Base-by-base conservation (phyloP, 164 flowering plant species). In the Magnolia kwangsiensis region DNA sequence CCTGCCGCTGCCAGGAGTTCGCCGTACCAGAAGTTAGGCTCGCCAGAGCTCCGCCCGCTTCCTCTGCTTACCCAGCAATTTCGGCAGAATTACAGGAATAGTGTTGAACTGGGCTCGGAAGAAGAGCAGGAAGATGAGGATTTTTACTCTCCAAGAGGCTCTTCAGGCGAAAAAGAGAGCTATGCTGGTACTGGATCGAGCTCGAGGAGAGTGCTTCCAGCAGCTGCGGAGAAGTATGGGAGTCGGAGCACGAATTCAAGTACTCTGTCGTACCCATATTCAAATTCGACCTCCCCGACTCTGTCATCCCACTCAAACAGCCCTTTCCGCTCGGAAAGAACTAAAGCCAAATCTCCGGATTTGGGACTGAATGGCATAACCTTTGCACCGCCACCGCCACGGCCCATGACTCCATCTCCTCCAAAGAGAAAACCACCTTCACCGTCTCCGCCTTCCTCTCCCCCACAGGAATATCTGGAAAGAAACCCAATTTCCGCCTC, bases 1-100 rank as follows among this genome's bases (percentile, higher is more conserved):
- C 31, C 64, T 27, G 78, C 61, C 24, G 67, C n/a, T 16, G 68
- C 74, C 24, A 67, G 50, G 18, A 74, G 20, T 59, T 72, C 78
- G 51, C 83, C 82, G n/a, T 78, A 83, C 58, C 70, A 82, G 83
- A 89, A 84, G 73, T 19, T 87, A 80, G 88, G 85, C n/a, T 91
- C 95, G 8, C 95, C 95, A 72, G 95, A 88, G 82, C 87, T 91
- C 64, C 87, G 64, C 14, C 95, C 93, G 3, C 83, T 91, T 10
- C 92, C 92, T 68, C 91, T 87, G 8, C 86, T 90, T 1, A 14
- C 84, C 2, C 73, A 86, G 78, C 85, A 74, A 21, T 55, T 55
- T 55, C 63, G 77, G 59, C 82, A 69, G 68, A 74, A 79, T 51
- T 69, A 64, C 61, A 74, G 74, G 19, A 75, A 72, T 59, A 78